These are phyloP conservation scores for Termitomyces bulborhizus DNA, from an alignment of 768 basidiomycete genomes.

Conservation along the genomic window DNA sequence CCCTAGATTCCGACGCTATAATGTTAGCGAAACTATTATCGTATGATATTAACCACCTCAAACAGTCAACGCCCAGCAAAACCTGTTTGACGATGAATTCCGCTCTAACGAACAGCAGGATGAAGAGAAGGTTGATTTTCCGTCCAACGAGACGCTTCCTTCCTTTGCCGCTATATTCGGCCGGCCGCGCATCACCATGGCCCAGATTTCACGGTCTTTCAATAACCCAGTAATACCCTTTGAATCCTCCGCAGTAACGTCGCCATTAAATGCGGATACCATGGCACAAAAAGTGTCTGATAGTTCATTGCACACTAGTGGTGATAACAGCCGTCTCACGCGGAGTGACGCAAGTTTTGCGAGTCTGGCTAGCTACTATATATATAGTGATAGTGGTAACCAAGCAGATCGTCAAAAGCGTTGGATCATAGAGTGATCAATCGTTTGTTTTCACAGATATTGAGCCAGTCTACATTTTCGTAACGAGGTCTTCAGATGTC, in stretches of 20 bases:
- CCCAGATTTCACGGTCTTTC: conserved; percentile 44
- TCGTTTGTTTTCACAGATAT: neutral
- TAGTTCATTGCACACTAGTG: conserved; percentile 23
- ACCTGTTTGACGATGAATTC: conserved; percentile 31
- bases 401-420: conserved; percentile 34
- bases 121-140: conserved; percentile 59
- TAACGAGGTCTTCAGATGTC: neutral
- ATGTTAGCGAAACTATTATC: neutral
- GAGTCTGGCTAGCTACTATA: conserved; percentile 28
- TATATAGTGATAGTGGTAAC: conserved; percentile 23
- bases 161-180: conserved; percentile 42
- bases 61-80: conserved; percentile 51
- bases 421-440: conserved; percentile 51
- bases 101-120: conserved; percentile 31
- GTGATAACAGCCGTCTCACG: conserved; percentile 14
- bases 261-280: conserved; percentile 29
- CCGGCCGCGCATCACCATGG: conserved; percentile 28
- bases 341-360: conserved; percentile 32
- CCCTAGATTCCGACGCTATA: neutral
- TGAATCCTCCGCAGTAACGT: conserved; percentile 25
- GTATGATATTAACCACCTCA: conserved; percentile 7
- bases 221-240: conserved; percentile 34
- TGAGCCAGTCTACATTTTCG: conserved; percentile 2
- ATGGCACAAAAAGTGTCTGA: conserved; percentile 25
- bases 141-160: conserved; percentile 46